Percentiles rank a stretch among this genome's conserved stretches.
Conservation (phyloP, 768 basidiomycete species). For the Lentinus tigrinus region DNA sequence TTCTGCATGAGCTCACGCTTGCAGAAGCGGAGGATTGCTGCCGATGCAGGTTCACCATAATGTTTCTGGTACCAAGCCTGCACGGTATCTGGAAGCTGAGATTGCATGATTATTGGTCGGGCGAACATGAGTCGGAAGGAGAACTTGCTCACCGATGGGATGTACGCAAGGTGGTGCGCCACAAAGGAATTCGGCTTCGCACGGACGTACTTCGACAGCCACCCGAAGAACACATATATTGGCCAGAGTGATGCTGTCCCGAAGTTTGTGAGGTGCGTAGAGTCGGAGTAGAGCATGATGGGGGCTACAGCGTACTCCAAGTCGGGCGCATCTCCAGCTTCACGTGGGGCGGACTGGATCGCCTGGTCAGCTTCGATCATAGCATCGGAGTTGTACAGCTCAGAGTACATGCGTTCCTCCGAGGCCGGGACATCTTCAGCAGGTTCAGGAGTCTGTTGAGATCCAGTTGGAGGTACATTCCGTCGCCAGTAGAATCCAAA, state of each 20-base stretch:
- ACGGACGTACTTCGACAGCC: conserved; percentile 40
- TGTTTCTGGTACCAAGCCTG: conserved; percentile 25
- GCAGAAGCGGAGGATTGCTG: conserved; percentile 29
- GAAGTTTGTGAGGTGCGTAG: conserved; percentile 28
- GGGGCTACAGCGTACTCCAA: conserved; percentile 8
- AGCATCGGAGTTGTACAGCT: conserved; percentile 13
- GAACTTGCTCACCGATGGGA: conserved; percentile 36
- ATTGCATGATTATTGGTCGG: neutral
- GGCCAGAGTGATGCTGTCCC: conserved; percentile 37
- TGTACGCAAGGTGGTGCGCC: conserved; percentile 42
- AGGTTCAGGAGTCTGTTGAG: no score
- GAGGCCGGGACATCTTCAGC: neutral
- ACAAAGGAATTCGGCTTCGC: conserved; percentile 29
- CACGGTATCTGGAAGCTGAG: conserved; percentile 30
- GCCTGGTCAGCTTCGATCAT: conserved; percentile 15
- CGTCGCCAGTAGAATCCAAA: conserved; percentile 2
- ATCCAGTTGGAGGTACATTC: no score
- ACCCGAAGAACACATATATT: conserved; percentile 39
- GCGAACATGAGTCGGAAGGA: neutral
- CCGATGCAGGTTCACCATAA: conserved; percentile 13
- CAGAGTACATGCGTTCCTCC: conserved; percentile 1
- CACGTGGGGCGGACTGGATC: conserved; percentile 3
- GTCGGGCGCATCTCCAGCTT: neutral
- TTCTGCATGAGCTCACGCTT: conserved; percentile 32
- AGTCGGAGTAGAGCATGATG: conserved; percentile 27